phyloP scores from a whole-genome alignment of 495 filamentous ascomycete species.

The Daldinia caldariorum region DNA sequence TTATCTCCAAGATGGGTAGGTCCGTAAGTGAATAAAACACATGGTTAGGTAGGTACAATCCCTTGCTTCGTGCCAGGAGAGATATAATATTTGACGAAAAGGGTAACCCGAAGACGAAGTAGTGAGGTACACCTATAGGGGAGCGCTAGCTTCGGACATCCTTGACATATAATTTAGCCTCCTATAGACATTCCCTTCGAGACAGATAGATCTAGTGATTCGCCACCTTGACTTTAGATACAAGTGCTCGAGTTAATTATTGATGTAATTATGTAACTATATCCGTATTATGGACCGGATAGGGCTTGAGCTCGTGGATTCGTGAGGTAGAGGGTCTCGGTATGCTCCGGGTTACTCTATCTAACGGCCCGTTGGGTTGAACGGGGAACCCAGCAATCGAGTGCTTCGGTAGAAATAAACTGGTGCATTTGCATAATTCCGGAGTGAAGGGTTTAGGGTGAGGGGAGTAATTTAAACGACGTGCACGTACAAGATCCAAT shows the following conservation, averaged over 20 bases:
- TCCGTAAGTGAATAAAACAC: neutral
- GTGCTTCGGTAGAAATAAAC: neutral
- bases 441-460: neutral
- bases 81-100: neutral
- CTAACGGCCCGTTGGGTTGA: neutral
- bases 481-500: neutral
- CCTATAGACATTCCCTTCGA: neutral
- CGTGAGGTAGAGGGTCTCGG: neutral
- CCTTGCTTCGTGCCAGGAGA: neutral
- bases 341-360: neutral
- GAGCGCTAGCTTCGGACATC: neutral
- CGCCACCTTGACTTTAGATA: neutral
- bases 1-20: neutral
- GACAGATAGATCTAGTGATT: neutral
- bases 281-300: neutral
- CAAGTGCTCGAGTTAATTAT: neutral
- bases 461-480: neutral
- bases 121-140: neutral
- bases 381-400: neutral
- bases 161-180: constrained; percentile 1
- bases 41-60: neutral
- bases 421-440: neutral
- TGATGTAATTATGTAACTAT: neutral
- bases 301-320: neutral
- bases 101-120: neutral